Conservation (phyloP, 495 filamentous ascomycete genomes). For the Tuber calosporum region DNA sequence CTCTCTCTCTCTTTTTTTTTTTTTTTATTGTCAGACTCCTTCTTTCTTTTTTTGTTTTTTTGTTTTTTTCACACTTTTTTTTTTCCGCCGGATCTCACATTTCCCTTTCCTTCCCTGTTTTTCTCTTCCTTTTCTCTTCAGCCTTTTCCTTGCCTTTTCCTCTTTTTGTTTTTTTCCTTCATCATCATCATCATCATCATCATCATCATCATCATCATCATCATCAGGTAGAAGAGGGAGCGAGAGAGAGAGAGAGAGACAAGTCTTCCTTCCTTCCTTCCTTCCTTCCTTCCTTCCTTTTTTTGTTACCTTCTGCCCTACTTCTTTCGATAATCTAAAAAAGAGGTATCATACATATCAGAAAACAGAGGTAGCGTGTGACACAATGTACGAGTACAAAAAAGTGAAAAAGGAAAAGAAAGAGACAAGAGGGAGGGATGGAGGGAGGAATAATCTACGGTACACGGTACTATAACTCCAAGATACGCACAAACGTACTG, state of each 20-base stretch:
- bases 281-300: not conserved
- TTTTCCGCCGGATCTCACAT: conserved; percentile 2
- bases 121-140: not conserved
- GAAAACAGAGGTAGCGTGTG: not conserved
- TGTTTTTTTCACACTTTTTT: not conserved
- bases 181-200: not conserved
- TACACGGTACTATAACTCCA: not conserved
- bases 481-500: conserved; percentile 4
- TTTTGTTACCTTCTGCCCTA: not conserved
- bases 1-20: not conserved
- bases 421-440: not conserved
- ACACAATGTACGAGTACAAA: not conserved
- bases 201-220: not conserved
- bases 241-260: not conserved
- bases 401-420: not conserved
- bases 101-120: not conserved
- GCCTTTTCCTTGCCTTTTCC: not conserved
- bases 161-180: too few species aligned
- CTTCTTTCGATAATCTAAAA: not conserved
- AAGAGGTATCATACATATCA: conserved; percentile 1
- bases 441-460: conserved; percentile 6
- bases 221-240: not conserved
- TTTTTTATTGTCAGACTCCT: not conserved
- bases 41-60: not conserved
- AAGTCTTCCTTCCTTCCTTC: too few species aligned